A percentile compares a stretch with the other conserved stretches of the same genome.
Evolutionary conservation across 352 stramenopile genomes (phyloP).

Genomic region (Thalassiosira mediterranea): DNA sequence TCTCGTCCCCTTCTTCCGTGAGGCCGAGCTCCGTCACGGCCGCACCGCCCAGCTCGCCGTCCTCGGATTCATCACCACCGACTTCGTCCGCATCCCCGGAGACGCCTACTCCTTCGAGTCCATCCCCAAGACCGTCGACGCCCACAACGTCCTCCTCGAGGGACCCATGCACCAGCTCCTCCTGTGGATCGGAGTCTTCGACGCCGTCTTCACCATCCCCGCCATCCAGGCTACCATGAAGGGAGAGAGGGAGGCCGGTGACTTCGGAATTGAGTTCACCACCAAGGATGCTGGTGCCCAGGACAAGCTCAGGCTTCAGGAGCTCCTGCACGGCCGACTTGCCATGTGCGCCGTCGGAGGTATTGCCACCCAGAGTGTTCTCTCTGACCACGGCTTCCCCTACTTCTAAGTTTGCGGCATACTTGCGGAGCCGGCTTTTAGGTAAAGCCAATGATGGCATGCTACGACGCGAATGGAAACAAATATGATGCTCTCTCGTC

Average conservation of each 20-base stretch:
- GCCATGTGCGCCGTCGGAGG: slow-evolving; percentile 86
- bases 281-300: slow-evolving; percentile 52
- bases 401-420: slow-evolving; percentile 79
- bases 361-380: slow-evolving; percentile 81
- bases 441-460: too few species aligned
- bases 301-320: slow-evolving; percentile 72
- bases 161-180: slow-evolving; percentile 80
- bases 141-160: slow-evolving; percentile 75
- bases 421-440: too few species aligned
- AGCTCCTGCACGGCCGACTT: slow-evolving; percentile 75
- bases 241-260: slow-evolving; percentile 66
- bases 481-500: too few species aligned
- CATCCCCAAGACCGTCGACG: slow-evolving; percentile 75
- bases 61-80: slow-evolving; percentile 77
- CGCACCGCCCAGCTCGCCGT: slow-evolving; percentile 81
- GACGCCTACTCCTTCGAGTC: slow-evolving; percentile 73
- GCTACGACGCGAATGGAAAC: too few species aligned
- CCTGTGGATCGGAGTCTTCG: slow-evolving; percentile 70
- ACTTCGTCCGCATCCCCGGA: slow-evolving; percentile 80
- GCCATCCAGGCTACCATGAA: slow-evolving; percentile 66
- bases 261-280: slow-evolving; percentile 68
- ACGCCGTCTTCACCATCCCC: slow-evolving; percentile 48
- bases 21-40: slow-evolving; percentile 84
- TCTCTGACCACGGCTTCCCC: slow-evolving; percentile 86
- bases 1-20: slow-evolving; percentile 73